Evolutionary conservation across 1,139 yeast species (phyloP).

Genomic region (Diutina siamensis): DNA sequence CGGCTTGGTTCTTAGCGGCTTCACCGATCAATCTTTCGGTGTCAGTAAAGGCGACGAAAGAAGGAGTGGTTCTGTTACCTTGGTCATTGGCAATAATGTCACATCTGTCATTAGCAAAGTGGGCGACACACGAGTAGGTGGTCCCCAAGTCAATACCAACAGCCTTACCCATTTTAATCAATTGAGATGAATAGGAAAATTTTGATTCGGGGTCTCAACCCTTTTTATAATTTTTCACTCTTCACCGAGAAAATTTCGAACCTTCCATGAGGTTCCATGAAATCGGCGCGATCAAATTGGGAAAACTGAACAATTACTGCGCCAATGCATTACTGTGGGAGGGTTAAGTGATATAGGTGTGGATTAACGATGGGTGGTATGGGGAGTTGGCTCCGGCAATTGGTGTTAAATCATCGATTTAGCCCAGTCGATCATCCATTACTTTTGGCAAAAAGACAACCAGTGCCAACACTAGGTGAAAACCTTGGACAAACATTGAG

Average conservation of each 20-base stretch:
- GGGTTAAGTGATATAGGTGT: too few species aligned
- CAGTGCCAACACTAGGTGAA: too few species aligned
- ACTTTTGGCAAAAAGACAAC: too few species aligned
- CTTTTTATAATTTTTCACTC: background rate
- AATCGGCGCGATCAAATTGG: background rate
- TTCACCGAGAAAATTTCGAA: background rate
- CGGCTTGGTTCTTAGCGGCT: slow-evolving; percentile 7
- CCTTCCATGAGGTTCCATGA: slow-evolving; percentile 5
- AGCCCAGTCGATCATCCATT: too few species aligned
- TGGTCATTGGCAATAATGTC: slow-evolving; percentile 30
- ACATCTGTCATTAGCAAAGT: slow-evolving; percentile 44
- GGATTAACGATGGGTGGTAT: too few species aligned
- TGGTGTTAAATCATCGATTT: background rate
- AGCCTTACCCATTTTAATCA: slow-evolving; percentile 10
- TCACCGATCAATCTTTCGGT: slow-evolving; percentile 36
- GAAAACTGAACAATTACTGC: background rate
- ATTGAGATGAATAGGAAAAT: slow-evolving; percentile 8
- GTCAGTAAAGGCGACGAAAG: slow-evolving; percentile 59
- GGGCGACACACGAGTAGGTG: slow-evolving; percentile 68
- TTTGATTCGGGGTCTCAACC: slow-evolving; percentile 6
- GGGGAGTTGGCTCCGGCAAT: too few species aligned
- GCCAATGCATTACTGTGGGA: background rate
- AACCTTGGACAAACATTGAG: too few species aligned
- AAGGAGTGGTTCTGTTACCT: slow-evolving; percentile 11
- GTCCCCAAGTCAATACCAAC: slow-evolving; percentile 83